Base-by-base conservation (phyloP, 176 grass and related monocot species). In the Raddia distichophylla region DNA sequence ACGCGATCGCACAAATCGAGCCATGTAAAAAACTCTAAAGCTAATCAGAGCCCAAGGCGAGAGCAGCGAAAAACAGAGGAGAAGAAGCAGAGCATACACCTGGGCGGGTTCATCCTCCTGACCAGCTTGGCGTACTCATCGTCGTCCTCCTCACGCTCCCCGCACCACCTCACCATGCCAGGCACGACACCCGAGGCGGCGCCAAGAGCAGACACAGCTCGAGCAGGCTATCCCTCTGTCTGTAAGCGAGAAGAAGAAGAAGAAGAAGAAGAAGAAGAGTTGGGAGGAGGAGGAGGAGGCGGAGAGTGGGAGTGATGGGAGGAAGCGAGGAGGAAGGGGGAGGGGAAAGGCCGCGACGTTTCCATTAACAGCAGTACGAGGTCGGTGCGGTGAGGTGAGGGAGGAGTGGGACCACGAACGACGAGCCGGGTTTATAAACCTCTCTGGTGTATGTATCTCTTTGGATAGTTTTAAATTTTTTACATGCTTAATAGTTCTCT, bases 61-160 rank as follows among this genome's bases (percentile, higher is more conserved):
- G 2, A 1, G 6, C 18, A 20, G 44, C 20, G n/a, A 48, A 69
- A 74, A 19, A n/a, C 57, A 59, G n/a, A 10, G n/a, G 16, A 22
- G 9, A 10, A 59, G n/a, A 1, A 3, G n/a, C 19, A 10, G 11
- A 11, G 58, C 20, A 34, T 44, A 34, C 50, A 89, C 86, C 90
- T 89, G 17, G 90, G 86, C 5, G 82, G 86, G 67, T 92, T 92
- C 90, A 92, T 92, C 79, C 56, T 75, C 57, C 83, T 80, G 50
- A 92, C 76, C 46, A 92, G 12, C 75, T 92, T 86, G 10, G 83
- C 74, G 42, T 92, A 92, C 75, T 92, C 90, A 45, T 92, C 85
- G 3, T 89, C 86, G 0, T 78, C 78, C 67, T n/a, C 60, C 44
- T 14, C 68, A 53, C 67, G 34, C 42, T 51, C 70, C 3, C 8